phyloP scores from a whole-genome alignment of 73 alveolate genomes.

The Stentor coeruleus region DNA sequence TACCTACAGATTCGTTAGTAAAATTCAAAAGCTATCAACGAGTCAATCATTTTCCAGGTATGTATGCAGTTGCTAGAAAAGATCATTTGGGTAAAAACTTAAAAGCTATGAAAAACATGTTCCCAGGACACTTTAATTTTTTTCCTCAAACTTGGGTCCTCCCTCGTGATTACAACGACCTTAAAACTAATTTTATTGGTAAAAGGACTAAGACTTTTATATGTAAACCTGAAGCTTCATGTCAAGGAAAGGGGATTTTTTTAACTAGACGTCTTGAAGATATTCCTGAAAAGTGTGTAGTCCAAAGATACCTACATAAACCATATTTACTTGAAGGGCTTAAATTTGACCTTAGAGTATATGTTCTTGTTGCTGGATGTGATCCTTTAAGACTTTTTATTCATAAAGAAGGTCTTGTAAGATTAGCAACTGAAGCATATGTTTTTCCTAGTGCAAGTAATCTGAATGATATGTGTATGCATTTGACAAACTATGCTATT shows the following conservation, averaged over 20 bases:
- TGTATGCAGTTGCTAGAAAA: conserved; percentile 55
- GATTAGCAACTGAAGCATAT: conserved; percentile 79
- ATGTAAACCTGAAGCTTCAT: conserved; percentile 54
- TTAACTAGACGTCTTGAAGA: conserved; percentile 63
- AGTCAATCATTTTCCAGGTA: conserved; percentile 79
- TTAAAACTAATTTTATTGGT: conserved; percentile 8
- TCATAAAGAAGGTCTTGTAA: conserved; percentile 81
- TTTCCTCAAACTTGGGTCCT: conserved; percentile 75
- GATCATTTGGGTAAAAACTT: conserved; percentile 61
- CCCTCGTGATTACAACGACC: conserved; percentile 11
- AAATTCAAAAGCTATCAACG: conserved; percentile 37
- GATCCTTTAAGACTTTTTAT: conserved; percentile 82
- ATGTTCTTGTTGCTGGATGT: conserved; percentile 63
- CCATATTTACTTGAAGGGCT: conserved; percentile 96
- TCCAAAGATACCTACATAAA: conserved; percentile 81
- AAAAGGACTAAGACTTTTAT: conserved; percentile 36
- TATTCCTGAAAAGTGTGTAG: conserved; percentile 69
- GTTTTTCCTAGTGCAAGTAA: conserved; percentile 42
- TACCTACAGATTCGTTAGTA: not conserved
- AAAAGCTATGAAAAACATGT: conserved; percentile 48
- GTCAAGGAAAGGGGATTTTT: conserved; percentile 69
- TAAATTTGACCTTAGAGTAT: conserved; percentile 92
- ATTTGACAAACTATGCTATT: conserved; percentile 61
- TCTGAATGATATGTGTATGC: conserved; percentile 52
- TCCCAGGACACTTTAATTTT: conserved; percentile 82